Evolutionary conservation across 75 land plant genomes (phyloP), one percentile per base, ranked within the genome.

Genomic region (Picea glauca): DNA sequence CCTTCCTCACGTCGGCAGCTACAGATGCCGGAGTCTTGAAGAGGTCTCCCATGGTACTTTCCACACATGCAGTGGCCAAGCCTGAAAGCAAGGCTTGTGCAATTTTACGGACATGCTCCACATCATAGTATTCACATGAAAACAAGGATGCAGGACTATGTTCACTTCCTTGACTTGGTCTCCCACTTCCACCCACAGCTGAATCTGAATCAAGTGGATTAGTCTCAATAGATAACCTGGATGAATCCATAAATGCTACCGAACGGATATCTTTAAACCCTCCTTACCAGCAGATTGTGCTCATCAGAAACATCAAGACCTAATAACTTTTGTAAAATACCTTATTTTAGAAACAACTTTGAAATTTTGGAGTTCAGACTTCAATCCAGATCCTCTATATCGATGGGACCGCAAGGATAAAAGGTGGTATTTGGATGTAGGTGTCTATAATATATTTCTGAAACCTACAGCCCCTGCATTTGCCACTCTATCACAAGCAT

Each of bases 31-130:
- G 90, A 58, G 80, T 65, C 61, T 80, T 87, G 84, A 96, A 96
- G 72, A 89, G 74, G 50, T 82, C 93, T 35, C 98, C 98, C 12
- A 87, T 84, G 17, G 96, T 96, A 78, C 85, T 89, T 64, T 92
- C 96, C 83, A 93, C 87, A 66, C 97, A 96, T 43, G 97, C 94
- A 14, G 94, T 75, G 20, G 88, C 92, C 38, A 95, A 78, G 43
- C 98, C 90, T 13, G 79, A 79, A 21, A 93, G 91, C 40, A 93
- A 79, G 35, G 72, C 79, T 67, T 87, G 87, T 18, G 93, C 88
- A 46, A 93, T 82, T 68, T 87, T 85, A 77, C 86, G 83, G 74
- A 90, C 87, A 66, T 91, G 46, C 58, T 93, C 92, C 23, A 81
- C 57, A 78, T 93, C 96, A 75, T 26, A 95, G 75, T 88, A 85